Percentiles rank a stretch among this genome's conserved stretches.
Conservation (phyloP, 352 stramenopile genomes). For the Phytophthora uliginosa region DNA sequence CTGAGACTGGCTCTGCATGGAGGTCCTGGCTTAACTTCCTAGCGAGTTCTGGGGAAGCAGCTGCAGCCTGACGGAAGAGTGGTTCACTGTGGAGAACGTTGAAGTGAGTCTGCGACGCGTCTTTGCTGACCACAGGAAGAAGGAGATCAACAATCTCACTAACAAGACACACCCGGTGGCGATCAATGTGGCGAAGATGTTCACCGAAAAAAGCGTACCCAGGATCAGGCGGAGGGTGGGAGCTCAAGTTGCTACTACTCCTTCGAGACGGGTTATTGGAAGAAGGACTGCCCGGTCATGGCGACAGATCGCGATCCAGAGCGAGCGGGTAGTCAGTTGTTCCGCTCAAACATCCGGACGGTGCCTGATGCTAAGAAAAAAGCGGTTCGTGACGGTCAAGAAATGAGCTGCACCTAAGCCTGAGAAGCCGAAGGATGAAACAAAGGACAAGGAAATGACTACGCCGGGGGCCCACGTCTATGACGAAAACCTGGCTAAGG, state of each 20-base stretch:
- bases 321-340: not conserved
- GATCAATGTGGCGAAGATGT: not conserved
- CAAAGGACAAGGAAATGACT: not conserved
- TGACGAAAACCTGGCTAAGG: not conserved
- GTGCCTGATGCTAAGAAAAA: not conserved
- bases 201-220: not conserved
- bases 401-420: not conserved
- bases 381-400: not conserved
- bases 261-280: not conserved
- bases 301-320: not conserved
- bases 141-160: conserved; percentile 8
- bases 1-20: conserved; percentile 8
- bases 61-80: conserved; percentile 7
- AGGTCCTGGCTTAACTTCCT: conserved; percentile 15
- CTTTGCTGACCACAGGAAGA: conserved; percentile 14
- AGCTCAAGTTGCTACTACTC: not conserved
- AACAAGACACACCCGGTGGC: conserved; percentile 1
- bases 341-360: not conserved
- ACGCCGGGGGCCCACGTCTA: not conserved
- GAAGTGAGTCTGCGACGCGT: conserved; percentile 2
- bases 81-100: conserved; percentile 12
- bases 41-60: conserved; percentile 23
- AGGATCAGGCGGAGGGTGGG: not conserved
- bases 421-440: too few species aligned
- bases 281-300: not conserved